A percentile compares a stretch with the other conserved stretches of the same genome.
Evolutionary conservation across 805 yeast species (phyloP).

Genomic region (Kuraishia ogatae): DNA sequence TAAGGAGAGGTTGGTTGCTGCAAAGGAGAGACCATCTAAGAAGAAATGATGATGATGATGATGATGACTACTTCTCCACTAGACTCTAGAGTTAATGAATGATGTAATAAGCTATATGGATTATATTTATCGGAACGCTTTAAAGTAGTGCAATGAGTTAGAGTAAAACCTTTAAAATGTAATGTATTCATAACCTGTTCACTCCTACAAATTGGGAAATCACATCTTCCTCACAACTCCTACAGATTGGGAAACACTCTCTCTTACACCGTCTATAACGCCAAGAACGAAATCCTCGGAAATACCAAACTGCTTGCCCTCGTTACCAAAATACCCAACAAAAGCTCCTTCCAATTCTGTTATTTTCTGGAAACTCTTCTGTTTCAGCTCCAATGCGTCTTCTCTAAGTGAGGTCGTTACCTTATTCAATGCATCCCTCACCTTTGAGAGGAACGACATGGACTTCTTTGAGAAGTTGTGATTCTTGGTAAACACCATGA

Average conservation of each 20-base stretch:
- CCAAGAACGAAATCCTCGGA: conserved; percentile 6
- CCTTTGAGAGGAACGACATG: not conserved
- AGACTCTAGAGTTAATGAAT: not conserved
- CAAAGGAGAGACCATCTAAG: conserved; percentile 45
- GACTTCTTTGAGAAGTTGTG: conserved; percentile 7
- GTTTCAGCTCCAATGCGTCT: conserved; percentile 10
- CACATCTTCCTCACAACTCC: not conserved
- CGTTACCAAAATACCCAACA: conserved; percentile 12
- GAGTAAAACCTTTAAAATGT: no score
- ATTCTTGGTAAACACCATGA: conserved; percentile 12
- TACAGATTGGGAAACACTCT: conserved; percentile 9
- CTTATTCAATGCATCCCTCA: conserved; percentile 1
- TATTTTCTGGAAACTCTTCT: conserved; percentile 6
- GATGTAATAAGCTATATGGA: no score
- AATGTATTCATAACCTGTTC: not conserved
- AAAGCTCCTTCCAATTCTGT: conserved; percentile 4
- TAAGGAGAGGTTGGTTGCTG: conserved; percentile 65
- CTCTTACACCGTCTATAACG: conserved; percentile 7
- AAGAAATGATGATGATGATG: conserved; percentile 11
- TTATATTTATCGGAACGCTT: no score
- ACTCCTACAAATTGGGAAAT: conserved; percentile 8
- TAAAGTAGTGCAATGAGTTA: no score
- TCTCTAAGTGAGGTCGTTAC: conserved; percentile 8
- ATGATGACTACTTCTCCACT: not conserved
- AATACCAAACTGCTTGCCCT: conserved; percentile 14